A percentile compares a stretch with the other conserved stretches of the same genome.
Evolutionary conservation across 257 asterid species (phyloP).

Genomic region (Vinca minor): DNA sequence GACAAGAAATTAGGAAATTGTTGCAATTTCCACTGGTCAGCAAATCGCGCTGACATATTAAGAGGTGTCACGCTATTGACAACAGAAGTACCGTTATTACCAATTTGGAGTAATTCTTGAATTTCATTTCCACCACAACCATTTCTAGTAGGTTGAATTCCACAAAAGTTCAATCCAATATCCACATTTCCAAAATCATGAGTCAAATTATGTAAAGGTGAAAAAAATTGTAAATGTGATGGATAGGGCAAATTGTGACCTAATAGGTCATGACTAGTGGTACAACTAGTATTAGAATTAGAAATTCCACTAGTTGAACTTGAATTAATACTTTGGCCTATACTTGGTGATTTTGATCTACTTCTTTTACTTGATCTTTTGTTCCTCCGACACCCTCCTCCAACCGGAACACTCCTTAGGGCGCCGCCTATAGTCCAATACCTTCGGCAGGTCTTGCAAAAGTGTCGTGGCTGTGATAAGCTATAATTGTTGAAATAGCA

Average conservation of each 20-base stretch:
- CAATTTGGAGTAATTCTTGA: slow-evolving; percentile 8
- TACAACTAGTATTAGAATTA: slow-evolving; percentile 6
- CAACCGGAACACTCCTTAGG: slow-evolving; percentile 29
- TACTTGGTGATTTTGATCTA: slow-evolving; percentile 22
- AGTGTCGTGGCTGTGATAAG: slow-evolving; percentile 37
- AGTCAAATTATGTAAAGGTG: slow-evolving; percentile 17
- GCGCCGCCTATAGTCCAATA: slow-evolving; percentile 43
- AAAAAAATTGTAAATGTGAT: slow-evolving; percentile 21
- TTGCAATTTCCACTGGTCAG: slow-evolving; percentile 23
- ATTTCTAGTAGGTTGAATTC: slow-evolving; percentile 3
- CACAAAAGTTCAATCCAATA: slow-evolving; percentile 14
- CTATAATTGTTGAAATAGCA: slow-evolving; percentile 37
- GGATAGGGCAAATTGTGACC: slow-evolving; percentile 11
- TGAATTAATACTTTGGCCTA: slow-evolving; percentile 4
- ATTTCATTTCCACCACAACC: slow-evolving; percentile 4
- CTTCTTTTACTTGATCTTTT: slow-evolving; percentile 23
- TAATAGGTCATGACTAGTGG: not conserved
- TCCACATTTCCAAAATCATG: slow-evolving; percentile 12
- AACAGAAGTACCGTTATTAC: not conserved
- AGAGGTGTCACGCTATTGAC: slow-evolving; percentile 3
- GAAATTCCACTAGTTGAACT: slow-evolving; percentile 6
- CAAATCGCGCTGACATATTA: slow-evolving; percentile 16
- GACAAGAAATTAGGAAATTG: slow-evolving; percentile 21
- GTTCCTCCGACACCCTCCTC: slow-evolving; percentile 39
- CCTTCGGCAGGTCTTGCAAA: slow-evolving; percentile 38